phyloP scores from a whole-genome alignment of 1,139 yeast genomes.

The Kluyveromyces sp. region DNA sequence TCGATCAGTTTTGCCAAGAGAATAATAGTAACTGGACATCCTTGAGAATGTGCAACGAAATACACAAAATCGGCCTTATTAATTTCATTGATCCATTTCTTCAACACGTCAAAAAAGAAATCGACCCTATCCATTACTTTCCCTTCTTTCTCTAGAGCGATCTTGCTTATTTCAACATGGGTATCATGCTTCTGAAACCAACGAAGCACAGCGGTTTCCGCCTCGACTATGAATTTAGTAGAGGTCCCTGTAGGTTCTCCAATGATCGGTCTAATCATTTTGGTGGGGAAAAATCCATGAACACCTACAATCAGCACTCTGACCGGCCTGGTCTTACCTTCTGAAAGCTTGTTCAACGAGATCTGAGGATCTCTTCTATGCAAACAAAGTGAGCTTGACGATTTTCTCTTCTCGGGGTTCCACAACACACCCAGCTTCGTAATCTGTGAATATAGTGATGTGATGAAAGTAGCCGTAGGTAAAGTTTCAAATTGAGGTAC shows the following conservation, averaged over 20 bases:
- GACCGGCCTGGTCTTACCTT: slow-evolving; percentile 20
- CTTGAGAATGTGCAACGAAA: slow-evolving; percentile 92
- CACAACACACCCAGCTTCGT: slow-evolving; percentile 16
- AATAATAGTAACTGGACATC: slow-evolving; percentile 85
- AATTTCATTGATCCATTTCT: slow-evolving; percentile 64
- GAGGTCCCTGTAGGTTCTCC: slow-evolving; percentile 96
- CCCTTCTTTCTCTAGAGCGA: slow-evolving; percentile 91
- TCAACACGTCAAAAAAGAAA: slow-evolving; percentile 64
- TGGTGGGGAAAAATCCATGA: slow-evolving; percentile 91
- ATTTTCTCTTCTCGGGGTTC: slow-evolving; percentile 17
- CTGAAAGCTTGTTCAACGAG: slow-evolving; percentile 17
- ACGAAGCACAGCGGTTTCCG: slow-evolving; percentile 64
- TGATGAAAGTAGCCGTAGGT: slow-evolving; percentile 24
- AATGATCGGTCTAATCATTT: slow-evolving; percentile 72
- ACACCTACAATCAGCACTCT: slow-evolving; percentile 68
- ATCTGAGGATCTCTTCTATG: slow-evolving; percentile 19
- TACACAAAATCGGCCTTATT: slow-evolving; percentile 76
- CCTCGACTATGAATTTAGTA: slow-evolving; percentile 76
- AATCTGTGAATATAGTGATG: slow-evolving; percentile 16
- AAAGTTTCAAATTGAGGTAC: slow-evolving; percentile 28
- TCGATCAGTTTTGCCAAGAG: slow-evolving; percentile 65
- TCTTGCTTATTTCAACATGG: slow-evolving; percentile 67
- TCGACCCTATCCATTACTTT: slow-evolving; percentile 79
- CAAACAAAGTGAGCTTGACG: slow-evolving; percentile 18
- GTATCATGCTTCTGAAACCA: slow-evolving; percentile 58